Conservation (phyloP, 805 yeast genomes). For the Metschnikowia continentalis region DNA sequence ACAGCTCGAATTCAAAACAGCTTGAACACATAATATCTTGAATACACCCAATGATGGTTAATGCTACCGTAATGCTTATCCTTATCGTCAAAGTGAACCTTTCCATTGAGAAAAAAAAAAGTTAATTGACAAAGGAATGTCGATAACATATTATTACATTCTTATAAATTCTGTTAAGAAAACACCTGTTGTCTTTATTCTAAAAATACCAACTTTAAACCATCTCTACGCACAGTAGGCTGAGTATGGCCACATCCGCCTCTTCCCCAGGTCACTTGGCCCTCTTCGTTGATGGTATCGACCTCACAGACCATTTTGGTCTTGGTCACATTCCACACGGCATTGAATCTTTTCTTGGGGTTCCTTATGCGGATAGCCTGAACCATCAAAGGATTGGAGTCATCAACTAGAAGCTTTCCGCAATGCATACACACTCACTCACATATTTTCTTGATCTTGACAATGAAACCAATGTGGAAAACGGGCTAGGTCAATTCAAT, state of each 20-base stretch:
- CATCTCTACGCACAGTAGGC: conserved; percentile 94
- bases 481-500: conserved; percentile 98
- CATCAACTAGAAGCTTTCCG: conserved; percentile 89
- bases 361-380: conserved; percentile 86
- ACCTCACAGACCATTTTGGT: conserved; percentile 95
- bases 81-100: too few species aligned
- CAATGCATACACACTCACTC: conserved; percentile 99
- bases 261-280: conserved; percentile 53
- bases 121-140: too few species aligned
- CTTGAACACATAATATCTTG: too few species aligned
- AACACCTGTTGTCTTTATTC: too few species aligned
- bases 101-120: too few species aligned
- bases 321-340: conserved; percentile 91
- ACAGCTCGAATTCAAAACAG: too few species aligned
- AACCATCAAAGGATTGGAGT: conserved; percentile 73
- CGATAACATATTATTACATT: too few species aligned
- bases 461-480: conserved; percentile 94
- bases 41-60: too few species aligned
- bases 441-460: conserved; percentile 90
- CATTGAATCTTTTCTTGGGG: conserved; percentile 93
- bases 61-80: too few species aligned
- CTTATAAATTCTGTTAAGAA: too few species aligned
- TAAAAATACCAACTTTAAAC: conserved; percentile 57
- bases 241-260: conserved; percentile 99
- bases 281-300: conserved; percentile 62